Percentiles rank a stretch among this genome's conserved stretches.
Evolutionary conservation across 208 protist genomes (phyloP).

Genomic region (Trypanosoma caninum): DNA sequence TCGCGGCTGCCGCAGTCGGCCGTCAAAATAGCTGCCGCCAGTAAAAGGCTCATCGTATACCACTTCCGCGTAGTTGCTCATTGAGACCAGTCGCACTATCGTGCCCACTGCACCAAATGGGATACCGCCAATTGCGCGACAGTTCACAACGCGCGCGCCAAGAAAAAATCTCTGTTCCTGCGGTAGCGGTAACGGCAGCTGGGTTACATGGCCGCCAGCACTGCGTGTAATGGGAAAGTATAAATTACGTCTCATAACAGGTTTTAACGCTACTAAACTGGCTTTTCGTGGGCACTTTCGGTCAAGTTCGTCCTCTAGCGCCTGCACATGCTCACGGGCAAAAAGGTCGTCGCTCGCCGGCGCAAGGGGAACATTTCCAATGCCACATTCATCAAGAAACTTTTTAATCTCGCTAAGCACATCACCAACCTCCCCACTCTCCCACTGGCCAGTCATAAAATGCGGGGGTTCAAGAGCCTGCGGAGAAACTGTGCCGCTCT

Average conservation of each 20-base stretch:
- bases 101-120: slow-evolving; percentile 82
- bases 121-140: slow-evolving; percentile 60
- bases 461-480: slow-evolving; percentile 62
- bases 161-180: slow-evolving; percentile 67
- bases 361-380: slow-evolving; percentile 69
- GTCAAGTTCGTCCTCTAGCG: slow-evolving; percentile 63
- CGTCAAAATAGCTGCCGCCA: slow-evolving; percentile 72
- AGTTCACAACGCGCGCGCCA: slow-evolving; percentile 84
- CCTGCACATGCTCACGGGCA: slow-evolving; percentile 41
- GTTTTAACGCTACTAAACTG: slow-evolving; percentile 39
- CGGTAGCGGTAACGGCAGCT: slow-evolving; percentile 72
- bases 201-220: slow-evolving; percentile 56
- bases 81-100: slow-evolving; percentile 79
- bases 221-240: slow-evolving; percentile 79
- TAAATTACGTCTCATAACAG: slow-evolving; percentile 54
- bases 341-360: slow-evolving; percentile 72
- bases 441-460: slow-evolving; percentile 74
- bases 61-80: slow-evolving; percentile 76
- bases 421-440: slow-evolving; percentile 47
- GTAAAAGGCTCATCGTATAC: slow-evolving; percentile 85
- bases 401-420: slow-evolving; percentile 71
- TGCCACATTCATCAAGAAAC: slow-evolving; percentile 48
- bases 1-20: slow-evolving; percentile 58
- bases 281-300: slow-evolving; percentile 24
- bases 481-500: slow-evolving; percentile 40